Evolutionary conservation across 331 rosid genomes (phyloP).

Genomic region (Pyracantha coccinea): DNA sequence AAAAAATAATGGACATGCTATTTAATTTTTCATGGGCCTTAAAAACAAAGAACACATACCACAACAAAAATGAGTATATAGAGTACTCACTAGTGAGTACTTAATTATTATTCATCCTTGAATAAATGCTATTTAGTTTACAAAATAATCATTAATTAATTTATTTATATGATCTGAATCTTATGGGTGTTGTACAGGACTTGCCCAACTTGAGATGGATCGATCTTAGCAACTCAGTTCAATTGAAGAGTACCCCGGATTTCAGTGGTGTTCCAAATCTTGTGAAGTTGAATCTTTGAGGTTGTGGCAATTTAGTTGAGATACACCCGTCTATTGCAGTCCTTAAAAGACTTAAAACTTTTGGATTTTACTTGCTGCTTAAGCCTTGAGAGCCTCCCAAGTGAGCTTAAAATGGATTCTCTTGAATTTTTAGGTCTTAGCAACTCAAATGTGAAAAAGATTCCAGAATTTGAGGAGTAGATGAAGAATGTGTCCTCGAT

Average conservation of each 20-base stretch:
- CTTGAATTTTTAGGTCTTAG: not conserved
- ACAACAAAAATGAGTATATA: too few species aligned
- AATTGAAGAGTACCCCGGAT: not conserved
- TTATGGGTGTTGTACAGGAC: not conserved
- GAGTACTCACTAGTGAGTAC: too few species aligned
- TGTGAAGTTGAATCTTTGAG: not conserved
- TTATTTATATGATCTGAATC: too few species aligned
- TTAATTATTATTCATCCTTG: not conserved
- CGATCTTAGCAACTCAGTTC: rapidly evolving
- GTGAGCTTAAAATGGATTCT: not conserved
- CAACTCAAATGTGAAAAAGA: too few species aligned
- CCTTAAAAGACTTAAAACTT: not conserved
- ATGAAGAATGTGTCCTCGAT: not conserved
- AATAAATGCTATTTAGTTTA: not conserved
- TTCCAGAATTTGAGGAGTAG: too few species aligned
- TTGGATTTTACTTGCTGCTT: rapidly evolving
- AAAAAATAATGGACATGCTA: too few species aligned
- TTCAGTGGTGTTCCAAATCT: not conserved
- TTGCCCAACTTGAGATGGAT: not conserved
- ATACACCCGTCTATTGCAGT: not conserved
- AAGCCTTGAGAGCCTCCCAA: too few species aligned
- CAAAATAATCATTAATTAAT: too few species aligned
- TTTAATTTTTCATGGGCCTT: too few species aligned
- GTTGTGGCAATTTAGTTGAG: not conserved
- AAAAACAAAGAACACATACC: too few species aligned